Evolutionary conservation across 306 rosid species (phyloP).

Genomic region (Medicago lupulina): DNA sequence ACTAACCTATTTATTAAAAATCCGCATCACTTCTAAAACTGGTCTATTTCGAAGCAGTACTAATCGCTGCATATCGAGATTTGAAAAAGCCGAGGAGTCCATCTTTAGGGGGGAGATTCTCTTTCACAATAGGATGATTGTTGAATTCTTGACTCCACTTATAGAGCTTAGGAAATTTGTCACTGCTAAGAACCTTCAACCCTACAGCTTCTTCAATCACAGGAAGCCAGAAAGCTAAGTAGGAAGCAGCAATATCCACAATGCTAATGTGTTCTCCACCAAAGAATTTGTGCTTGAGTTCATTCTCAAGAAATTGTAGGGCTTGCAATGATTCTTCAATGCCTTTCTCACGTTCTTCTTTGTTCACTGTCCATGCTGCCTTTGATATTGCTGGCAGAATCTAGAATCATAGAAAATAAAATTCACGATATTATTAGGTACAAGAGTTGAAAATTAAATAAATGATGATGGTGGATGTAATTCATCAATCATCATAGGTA

Average conservation of each 20-base stretch:
- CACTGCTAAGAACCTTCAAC: constrained; percentile 39
- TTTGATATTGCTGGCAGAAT: constrained; percentile 4
- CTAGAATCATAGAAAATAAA: constrained; percentile 1
- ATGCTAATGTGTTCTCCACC: constrained; percentile 47
- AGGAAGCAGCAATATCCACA: constrained; percentile 56
- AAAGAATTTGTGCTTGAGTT: constrained; percentile 47
- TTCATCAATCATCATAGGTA: no score
- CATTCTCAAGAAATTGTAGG: constrained; percentile 45
- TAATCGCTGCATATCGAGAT: constrained; percentile 23
- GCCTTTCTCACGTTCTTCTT: constrained; percentile 43
- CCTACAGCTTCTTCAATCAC: constrained; percentile 50
- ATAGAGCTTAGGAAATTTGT: constrained; percentile 52
- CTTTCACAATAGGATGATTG: constrained; percentile 46
- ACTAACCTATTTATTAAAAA: neutral
- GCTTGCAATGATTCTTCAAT: constrained; percentile 36
- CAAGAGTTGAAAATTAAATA: no score
- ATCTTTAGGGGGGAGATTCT: constrained; percentile 46
- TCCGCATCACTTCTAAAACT: neutral
- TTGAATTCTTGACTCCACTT: constrained; percentile 56
- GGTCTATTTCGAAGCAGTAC: constrained; percentile 30
- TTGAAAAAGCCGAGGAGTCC: constrained; percentile 36
- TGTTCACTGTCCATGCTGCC: constrained; percentile 36
- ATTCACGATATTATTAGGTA: neutral
- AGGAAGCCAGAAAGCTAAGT: constrained; percentile 58
- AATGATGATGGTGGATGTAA: no score